Evolutionary conservation across 2,329 filamentous ascomycete genomes (phyloP).

Genomic region (Microascus cirrosus): DNA sequence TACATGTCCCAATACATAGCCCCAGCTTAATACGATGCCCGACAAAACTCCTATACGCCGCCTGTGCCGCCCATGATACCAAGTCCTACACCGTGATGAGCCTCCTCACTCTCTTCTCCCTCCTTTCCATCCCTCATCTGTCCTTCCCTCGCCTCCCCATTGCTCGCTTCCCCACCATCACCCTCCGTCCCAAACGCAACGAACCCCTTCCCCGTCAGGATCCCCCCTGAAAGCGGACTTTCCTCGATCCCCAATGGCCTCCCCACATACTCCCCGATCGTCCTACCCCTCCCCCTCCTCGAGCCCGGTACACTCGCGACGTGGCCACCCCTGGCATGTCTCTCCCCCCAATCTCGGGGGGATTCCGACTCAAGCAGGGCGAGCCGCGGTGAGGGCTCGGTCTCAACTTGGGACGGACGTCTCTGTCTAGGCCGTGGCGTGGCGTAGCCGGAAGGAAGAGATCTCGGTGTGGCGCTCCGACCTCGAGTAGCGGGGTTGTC

Average conservation of each 20-base stretch:
- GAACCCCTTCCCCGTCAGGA: constrained; percentile 5
- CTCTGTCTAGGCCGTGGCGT: constrained; percentile 14
- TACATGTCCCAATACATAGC: not conserved
- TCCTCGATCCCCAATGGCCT: constrained; percentile 1
- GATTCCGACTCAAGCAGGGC: constrained; percentile 15
- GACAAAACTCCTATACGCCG: not conserved
- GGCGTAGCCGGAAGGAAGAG: constrained; percentile 4
- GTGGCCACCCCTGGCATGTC: constrained; percentile 4
- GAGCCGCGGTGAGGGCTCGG: constrained; percentile 29
- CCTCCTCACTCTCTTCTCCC: not conserved
- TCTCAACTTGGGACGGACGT: constrained; percentile 28
- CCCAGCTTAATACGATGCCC: not conserved
- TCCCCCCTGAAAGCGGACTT: constrained; percentile 7
- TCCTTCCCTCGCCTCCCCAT: not conserved
- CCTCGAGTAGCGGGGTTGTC: constrained; percentile 8
- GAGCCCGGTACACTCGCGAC: constrained; percentile 5
- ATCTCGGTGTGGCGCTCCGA: constrained; percentile 1
- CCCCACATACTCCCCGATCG: not conserved
- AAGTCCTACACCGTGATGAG: not conserved
- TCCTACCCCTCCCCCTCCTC: constrained; percentile 2
- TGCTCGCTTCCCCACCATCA: not conserved
- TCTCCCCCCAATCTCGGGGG: constrained; percentile 15
- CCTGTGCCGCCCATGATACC: not conserved
- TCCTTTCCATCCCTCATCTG: not conserved
- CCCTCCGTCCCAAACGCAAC: constrained; percentile 6